Evolutionary conservation across 768 basidiomycete genomes (phyloP), one percentile per base, ranked within the genome.

Genomic region (Cystobasidiopsis lactophilus): DNA sequence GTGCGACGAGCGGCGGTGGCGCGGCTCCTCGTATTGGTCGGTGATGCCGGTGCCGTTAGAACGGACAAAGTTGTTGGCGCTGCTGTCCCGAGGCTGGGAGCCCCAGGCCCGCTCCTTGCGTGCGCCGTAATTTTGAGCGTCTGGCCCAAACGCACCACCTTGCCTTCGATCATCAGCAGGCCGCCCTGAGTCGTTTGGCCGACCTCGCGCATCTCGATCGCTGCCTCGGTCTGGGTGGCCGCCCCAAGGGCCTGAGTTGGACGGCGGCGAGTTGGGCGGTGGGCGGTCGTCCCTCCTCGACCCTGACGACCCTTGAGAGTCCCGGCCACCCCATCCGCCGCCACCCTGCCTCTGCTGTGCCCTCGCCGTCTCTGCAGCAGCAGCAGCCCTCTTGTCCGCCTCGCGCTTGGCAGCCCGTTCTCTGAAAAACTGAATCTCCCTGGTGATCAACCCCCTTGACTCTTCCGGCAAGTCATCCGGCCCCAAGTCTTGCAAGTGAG

Each of bases 391-490:
- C 68, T 89, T 88, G 66, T 91, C 86, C 19, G 82, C 75, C 63
- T 89, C 86, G 33, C 82, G 71, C 67, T 88, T 89, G 9, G 85
- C 85, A 0, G 88, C 84, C 21, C 84, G 77, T 68, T 95, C 88
- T 54, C 93, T 77, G 67, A 98, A 98, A 60, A 85, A 80, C 0
- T 88, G 86, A 56, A 98, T 98, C 65, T 95, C 88, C 29, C 83
- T 85, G 57, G 95, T 83, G 56, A 96, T 88, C 51, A 88, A 78
- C 4, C 82, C 85, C 33, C 91, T 80, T 61, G 77, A 72, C 57
- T 75, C 77, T 69, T 98, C 93, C 23, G 93, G 91, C 40, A 98
- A 75, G 64, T 98, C 93, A 50, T 86, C 84, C 69, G 93, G 88
- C 64, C 86, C 82, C 40, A 98, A 73, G 68, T 96, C 93, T 67